Percentiles rank a stretch among this genome's conserved stretches.
Conservation (phyloP, 208 protist genomes). For the Leishmania gerbilli region DNA sequence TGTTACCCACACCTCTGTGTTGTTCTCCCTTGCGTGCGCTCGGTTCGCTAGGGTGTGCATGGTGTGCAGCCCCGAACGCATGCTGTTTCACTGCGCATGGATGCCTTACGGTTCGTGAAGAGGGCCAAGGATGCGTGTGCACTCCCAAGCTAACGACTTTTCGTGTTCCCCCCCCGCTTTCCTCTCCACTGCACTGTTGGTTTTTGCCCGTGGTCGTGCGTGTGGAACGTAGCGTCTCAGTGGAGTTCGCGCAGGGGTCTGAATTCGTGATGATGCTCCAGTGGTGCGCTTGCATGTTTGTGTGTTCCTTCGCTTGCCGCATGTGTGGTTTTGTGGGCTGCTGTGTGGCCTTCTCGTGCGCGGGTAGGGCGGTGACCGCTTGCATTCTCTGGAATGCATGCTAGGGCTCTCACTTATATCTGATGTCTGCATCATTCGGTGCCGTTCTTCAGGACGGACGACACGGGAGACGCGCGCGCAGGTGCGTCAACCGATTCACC, state of each 20-base stretch:
- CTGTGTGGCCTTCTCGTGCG: neutral
- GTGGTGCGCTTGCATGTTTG: neutral
- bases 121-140: neutral
- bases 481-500: neutral
- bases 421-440: neutral
- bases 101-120: neutral
- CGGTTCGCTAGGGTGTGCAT: neutral
- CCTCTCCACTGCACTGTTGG: neutral
- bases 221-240: neutral
- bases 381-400: neutral
- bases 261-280: neutral
- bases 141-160: neutral
- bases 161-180: neutral
- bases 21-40: neutral
- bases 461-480: neutral
- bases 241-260: neutral
- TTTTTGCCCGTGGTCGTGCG: neutral
- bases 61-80: neutral
- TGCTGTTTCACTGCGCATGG: neutral
- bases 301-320: neutral
- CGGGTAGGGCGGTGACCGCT: neutral
- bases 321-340: neutral
- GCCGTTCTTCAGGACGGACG: neutral
- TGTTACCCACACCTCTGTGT: neutral
- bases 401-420: neutral